These are phyloP conservation scores for Colletotrichum noveboracense DNA, from an alignment of 2,329 filamentous ascomycete genomes.

Conservation along the genomic window DNA sequence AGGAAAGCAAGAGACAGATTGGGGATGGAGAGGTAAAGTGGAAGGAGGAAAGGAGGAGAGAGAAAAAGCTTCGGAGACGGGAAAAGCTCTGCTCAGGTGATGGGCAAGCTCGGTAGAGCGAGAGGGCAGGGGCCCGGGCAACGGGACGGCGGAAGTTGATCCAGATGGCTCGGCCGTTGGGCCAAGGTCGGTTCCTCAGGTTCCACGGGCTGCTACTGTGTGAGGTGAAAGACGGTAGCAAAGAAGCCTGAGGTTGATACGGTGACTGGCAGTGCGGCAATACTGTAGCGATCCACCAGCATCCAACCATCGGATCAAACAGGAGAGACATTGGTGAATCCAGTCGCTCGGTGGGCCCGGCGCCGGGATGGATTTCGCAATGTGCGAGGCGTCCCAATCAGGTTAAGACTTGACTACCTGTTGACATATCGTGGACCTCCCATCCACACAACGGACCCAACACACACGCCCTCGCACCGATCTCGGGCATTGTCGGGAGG, in stretches of 20 bases:
- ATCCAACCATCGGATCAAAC: conserved; percentile 16
- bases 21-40: conserved; percentile 24
- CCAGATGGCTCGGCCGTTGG: conserved; percentile 22
- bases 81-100: conserved; percentile 31
- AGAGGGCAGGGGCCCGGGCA: conserved; percentile 22
- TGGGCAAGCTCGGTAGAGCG: conserved; percentile 23
- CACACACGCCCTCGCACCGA: conserved; percentile 17
- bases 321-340: conserved; percentile 17
- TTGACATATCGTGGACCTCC: conserved; percentile 19
- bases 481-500: conserved; percentile 22
- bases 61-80: conserved; percentile 34
- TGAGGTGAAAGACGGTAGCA: neutral
- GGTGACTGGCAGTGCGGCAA: neutral
- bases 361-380: conserved; percentile 13
- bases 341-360: conserved; percentile 12
- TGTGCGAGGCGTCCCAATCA: conserved; percentile 20
- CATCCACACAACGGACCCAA: neutral
- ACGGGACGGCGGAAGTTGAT: conserved; percentile 25
- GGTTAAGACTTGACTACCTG: conserved; percentile 11
- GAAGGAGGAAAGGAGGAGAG: conserved; percentile 46
- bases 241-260: conserved; percentile 17
- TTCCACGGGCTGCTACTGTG: neutral
- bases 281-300: neutral
- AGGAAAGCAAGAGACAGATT: conserved; percentile 24
- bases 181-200: neutral